phyloP scores from a whole-genome alignment of 495 filamentous ascomycete genomes.

The Penicillium daleae region DNA sequence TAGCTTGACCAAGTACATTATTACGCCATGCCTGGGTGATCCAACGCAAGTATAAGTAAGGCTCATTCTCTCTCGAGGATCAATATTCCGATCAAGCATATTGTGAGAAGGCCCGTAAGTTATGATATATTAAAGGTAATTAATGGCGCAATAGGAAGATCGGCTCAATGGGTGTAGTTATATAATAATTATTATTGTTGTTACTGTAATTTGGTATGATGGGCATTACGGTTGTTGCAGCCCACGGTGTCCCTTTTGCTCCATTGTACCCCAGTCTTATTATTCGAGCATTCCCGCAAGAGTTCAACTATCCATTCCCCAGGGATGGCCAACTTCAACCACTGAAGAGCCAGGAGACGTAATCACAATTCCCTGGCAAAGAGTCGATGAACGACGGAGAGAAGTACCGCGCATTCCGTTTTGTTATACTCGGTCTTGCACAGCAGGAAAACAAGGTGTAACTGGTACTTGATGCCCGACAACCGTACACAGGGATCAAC shows the following conservation, averaged over 20 bases:
- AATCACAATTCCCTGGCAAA: not conserved
- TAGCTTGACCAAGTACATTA: not conserved
- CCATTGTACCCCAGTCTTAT: conserved; percentile 35
- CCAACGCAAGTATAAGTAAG: not conserved
- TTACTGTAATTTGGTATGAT: too few relatives aligned
- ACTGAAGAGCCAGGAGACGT: conserved; percentile 1
- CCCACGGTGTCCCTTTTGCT: conserved; percentile 11
- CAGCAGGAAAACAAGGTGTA: conserved; percentile 14
- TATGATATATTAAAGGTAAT: too few relatives aligned
- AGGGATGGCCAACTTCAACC: conserved; percentile 24
- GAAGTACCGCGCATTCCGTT: conserved; percentile 25
- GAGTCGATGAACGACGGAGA: conserved; percentile 12
- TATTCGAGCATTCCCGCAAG: conserved; percentile 33
- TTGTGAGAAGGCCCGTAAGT: too few relatives aligned
- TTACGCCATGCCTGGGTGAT: not conserved
- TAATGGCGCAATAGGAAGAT: too few relatives aligned
- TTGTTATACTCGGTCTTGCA: conserved; percentile 22
- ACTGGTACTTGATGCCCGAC: conserved; percentile 18
- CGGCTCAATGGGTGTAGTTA: too few relatives aligned
- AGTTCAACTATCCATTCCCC: conserved; percentile 33
- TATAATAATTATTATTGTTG: too few relatives aligned
- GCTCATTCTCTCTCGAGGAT: not conserved
- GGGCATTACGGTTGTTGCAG: too few relatives aligned
- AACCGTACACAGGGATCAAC: conserved; percentile 21
- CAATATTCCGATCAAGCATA: not conserved